A percentile compares a stretch with the other conserved stretches of the same genome.
Evolutionary conservation across 2,329 filamentous ascomycete species (phyloP).

Genomic region (Seiridium cupressi): DNA sequence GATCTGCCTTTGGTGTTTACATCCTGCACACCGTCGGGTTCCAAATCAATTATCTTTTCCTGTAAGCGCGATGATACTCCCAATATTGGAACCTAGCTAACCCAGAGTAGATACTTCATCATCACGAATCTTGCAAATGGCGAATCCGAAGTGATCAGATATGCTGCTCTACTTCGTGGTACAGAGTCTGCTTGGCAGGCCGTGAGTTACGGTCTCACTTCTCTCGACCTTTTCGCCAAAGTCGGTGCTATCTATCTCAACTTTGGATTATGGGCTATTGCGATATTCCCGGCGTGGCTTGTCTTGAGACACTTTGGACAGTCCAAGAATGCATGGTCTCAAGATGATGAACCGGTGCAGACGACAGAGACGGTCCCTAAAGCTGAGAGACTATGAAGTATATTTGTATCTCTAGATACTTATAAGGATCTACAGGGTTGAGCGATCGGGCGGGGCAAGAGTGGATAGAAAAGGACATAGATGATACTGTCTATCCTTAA

Average conservation of each 20-base stretch:
- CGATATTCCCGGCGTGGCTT: conserved; percentile 65
- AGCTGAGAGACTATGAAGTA: neutral
- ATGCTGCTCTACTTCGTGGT: conserved; percentile 65
- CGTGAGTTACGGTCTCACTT: conserved; percentile 67
- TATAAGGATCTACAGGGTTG: neutral
- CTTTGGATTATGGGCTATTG: conserved; percentile 65
- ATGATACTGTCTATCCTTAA: too few species aligned
- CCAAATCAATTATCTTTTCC: conserved; percentile 71
- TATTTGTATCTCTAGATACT: too few species aligned
- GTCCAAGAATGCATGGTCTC: neutral
- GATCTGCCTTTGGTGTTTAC: conserved; percentile 64
- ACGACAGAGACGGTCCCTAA: neutral
- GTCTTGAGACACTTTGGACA: conserved; percentile 61
- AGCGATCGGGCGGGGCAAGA: neutral
- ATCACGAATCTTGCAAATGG: conserved; percentile 62
- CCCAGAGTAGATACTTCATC: conserved; percentile 59
- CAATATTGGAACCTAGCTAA: neutral
- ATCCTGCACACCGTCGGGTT: conserved; percentile 66
- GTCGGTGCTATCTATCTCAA: conserved; percentile 70
- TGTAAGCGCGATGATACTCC: conserved; percentile 41
- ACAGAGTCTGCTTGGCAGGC: conserved; percentile 74
- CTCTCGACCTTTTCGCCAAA: conserved; percentile 59
- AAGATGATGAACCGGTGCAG: neutral
- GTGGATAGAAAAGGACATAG: too few species aligned
- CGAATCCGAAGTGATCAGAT: conserved; percentile 64